Evolutionary conservation across 108 stramenopile genomes (phyloP).

Genomic region (Nannochloropsis gaditana): DNA sequence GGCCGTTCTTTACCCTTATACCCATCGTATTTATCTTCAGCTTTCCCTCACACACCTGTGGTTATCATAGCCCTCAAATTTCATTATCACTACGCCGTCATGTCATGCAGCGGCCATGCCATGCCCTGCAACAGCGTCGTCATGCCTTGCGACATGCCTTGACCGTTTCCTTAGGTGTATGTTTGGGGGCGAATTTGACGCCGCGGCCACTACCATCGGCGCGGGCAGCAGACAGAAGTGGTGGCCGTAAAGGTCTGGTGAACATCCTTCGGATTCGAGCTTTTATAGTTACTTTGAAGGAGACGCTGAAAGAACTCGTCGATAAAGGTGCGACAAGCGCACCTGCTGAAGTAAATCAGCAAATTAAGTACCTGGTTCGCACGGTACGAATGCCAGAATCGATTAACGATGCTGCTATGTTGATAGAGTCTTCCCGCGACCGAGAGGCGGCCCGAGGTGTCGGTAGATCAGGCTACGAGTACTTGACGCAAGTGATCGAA

Average conservation of each 20-base stretch:
- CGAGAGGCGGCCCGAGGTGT: neutral
- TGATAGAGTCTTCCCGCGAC: neutral
- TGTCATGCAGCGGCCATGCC: neutral
- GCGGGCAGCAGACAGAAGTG: constrained; percentile 12
- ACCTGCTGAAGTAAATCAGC: neutral
- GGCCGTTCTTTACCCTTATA: too few species aligned
- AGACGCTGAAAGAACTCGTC: neutral
- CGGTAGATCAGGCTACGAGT: neutral
- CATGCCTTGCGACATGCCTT: neutral
- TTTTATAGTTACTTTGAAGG: neutral
- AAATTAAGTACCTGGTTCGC: neutral
- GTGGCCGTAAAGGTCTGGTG: neutral
- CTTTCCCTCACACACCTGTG: too few species aligned
- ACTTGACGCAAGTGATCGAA: neutral
- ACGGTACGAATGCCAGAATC: neutral
- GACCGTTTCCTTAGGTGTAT: neutral
- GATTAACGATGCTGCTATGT: neutral
- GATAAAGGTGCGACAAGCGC: neutral
- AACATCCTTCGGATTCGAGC: neutral
- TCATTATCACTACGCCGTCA: too few species aligned
- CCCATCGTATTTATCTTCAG: too few species aligned
- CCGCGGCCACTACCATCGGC: neutral
- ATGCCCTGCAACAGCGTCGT: neutral
- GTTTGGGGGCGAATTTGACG: neutral
- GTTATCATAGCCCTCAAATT: too few species aligned